These are phyloP conservation scores for Ustilago curta DNA, from an alignment of 1,284 basidiomycete species.

Conservation along the genomic window DNA sequence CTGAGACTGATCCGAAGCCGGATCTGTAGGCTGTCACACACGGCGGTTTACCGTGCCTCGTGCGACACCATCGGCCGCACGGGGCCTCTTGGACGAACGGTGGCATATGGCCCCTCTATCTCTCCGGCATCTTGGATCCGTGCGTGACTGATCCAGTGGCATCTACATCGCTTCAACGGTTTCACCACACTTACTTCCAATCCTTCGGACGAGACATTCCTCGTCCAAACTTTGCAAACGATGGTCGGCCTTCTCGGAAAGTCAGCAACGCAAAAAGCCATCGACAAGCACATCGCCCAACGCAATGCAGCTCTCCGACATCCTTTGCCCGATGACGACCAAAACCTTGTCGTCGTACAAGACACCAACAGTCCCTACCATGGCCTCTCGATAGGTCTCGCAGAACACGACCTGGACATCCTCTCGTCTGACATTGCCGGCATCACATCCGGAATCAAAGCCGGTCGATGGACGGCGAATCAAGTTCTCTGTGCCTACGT, in stretches of 20 bases:
- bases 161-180: background rate
- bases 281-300: conserved; percentile 25
- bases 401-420: conserved; percentile 49
- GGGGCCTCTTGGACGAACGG: no score
- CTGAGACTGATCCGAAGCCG: background rate
- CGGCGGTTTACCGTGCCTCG: background rate
- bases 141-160: background rate
- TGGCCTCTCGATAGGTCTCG: conserved; percentile 20
- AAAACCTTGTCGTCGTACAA: conserved; percentile 8
- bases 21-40: background rate
- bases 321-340: conserved; percentile 14
- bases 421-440: conserved; percentile 49
- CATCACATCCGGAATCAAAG: conserved; percentile 54
- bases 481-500: conserved; percentile 81
- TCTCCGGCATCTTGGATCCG: background rate
- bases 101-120: no score
- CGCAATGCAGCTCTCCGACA: conserved; percentile 25
- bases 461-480: conserved; percentile 76
- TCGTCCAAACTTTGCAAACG: background rate
- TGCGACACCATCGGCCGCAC: background rate
- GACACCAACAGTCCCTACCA: conserved; percentile 16
- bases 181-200: background rate
- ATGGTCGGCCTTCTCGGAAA: conserved; percentile 23
- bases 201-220: background rate
- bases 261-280: conserved; percentile 27